Conservation (phyloP, 1,284 basidiomycete genomes). For the Puccinia hordei region DNA sequence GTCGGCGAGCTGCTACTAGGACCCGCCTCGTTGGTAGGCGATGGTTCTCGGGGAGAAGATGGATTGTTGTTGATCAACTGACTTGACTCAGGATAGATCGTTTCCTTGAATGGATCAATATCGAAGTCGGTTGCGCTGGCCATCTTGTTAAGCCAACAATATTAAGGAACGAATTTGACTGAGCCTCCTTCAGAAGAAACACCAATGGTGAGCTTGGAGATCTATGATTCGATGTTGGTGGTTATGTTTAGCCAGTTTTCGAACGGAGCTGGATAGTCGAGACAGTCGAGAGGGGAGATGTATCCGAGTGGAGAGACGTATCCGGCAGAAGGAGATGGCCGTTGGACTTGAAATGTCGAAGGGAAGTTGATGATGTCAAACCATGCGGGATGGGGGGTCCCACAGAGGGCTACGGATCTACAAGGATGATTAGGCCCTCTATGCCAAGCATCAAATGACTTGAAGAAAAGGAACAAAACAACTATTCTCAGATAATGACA, state of each 20-base stretch:
- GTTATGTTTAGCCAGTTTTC: no score
- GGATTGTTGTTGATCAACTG: neutral
- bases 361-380: neutral
- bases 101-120: slow-evolving; percentile 45
- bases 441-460: no score
- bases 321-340: no score
- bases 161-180: neutral
- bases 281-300: no score
- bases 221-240: neutral
- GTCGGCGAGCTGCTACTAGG: slow-evolving; percentile 15
- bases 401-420: no score
- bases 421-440: no score
- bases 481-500: no score
- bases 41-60: slow-evolving; percentile 4
- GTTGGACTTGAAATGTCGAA: neutral
- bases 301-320: no score
- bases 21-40: slow-evolving; percentile 18
- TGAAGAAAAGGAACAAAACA: no score
- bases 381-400: no score
- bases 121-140: slow-evolving; percentile 6
- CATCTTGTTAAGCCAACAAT: neutral
- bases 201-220: neutral
- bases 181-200: neutral
- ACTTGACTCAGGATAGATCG: neutral
- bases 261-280: neutral